A percentile compares a stretch with the other conserved stretches of the same genome.
phyloP scores from a whole-genome alignment of 768 basidiomycete species.

The Amanita inopinata region DNA sequence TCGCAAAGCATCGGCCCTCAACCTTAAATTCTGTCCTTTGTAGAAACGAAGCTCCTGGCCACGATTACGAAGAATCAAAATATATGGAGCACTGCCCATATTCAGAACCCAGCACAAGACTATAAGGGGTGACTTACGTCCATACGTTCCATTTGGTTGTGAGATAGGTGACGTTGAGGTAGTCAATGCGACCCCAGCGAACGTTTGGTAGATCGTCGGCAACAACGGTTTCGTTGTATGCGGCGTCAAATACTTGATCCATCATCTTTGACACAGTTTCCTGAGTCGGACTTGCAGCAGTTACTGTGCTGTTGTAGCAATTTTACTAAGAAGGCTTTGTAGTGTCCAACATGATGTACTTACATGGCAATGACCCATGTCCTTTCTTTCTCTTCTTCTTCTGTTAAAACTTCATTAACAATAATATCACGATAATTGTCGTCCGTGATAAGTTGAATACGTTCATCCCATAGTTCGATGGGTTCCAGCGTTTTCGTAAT shows the following conservation, averaged over 20 bases:
- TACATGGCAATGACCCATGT: conserved; percentile 78
- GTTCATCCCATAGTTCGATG: conserved; percentile 50
- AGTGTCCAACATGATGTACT: conserved; percentile 18
- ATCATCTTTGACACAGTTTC: conserved; percentile 62
- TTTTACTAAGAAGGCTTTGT: background rate
- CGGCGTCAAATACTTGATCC: conserved; percentile 65
- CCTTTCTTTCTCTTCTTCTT: conserved; percentile 55
- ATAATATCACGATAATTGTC: conserved; percentile 67
- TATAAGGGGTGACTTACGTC: conserved; percentile 46
- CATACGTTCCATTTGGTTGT: conserved; percentile 85
- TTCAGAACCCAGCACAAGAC: background rate
- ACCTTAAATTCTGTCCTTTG: conserved; percentile 48
- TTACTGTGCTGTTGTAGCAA: conserved; percentile 24
- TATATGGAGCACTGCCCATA: conserved; percentile 54
- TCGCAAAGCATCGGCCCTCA: conserved; percentile 50
- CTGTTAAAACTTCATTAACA: conserved; percentile 55
- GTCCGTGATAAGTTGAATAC: conserved; percentile 76
- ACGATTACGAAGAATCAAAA: conserved; percentile 62
- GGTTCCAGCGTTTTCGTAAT: conserved; percentile 43
- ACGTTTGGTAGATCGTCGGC: conserved; percentile 60
- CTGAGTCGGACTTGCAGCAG: conserved; percentile 45
- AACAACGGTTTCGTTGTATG: conserved; percentile 54
- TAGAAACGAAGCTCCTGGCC: conserved; percentile 81
- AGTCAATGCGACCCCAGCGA: conserved; percentile 82
- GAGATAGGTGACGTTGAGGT: conserved; percentile 70